A percentile compares a stretch with the other conserved stretches of the same genome.
These are phyloP conservation scores for Avicennia marina DNA, from an alignment of 257 asterid genomes.

Conservation along the genomic window DNA sequence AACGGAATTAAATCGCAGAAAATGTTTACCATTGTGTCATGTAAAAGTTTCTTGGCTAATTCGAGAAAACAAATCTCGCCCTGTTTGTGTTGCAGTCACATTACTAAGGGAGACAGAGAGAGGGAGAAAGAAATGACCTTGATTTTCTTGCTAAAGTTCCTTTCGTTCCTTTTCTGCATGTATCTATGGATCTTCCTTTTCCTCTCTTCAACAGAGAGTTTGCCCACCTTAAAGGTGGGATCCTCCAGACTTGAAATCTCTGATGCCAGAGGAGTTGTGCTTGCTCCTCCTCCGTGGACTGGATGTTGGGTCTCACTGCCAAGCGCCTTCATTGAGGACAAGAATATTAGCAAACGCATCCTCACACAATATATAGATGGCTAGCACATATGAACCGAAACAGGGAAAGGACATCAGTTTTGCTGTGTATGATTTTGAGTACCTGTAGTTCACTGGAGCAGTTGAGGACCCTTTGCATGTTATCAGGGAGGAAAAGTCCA, in stretches of 20 bases:
- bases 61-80: no score
- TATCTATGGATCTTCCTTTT: conserved; percentile 62
- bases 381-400: no score
- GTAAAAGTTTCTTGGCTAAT: no score
- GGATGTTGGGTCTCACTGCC: conserved; percentile 44
- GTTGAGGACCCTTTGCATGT: conserved; percentile 42
- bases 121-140: conserved; percentile 31
- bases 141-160: conserved; percentile 69
- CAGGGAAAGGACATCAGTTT: background rate
- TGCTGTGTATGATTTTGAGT: background rate
- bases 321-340: conserved; percentile 27
- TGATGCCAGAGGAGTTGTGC: conserved; percentile 41
- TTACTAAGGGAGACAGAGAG: no score
- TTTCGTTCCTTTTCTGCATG: conserved; percentile 67
- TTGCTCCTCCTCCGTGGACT: conserved; percentile 34
- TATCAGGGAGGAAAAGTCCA: conserved; percentile 50
- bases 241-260: conserved; percentile 57
- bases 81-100: no score
- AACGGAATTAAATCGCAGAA: no score
- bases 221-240: conserved; percentile 46
- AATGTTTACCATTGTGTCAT: no score
- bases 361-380: no score
- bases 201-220: conserved; percentile 57
- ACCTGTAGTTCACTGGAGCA: conserved; percentile 78
- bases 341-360: background rate